A percentile compares a stretch with the other conserved stretches of the same genome.
Conservation (phyloP, 257 asterid genomes). For the Salvia miltiorrhiza region DNA sequence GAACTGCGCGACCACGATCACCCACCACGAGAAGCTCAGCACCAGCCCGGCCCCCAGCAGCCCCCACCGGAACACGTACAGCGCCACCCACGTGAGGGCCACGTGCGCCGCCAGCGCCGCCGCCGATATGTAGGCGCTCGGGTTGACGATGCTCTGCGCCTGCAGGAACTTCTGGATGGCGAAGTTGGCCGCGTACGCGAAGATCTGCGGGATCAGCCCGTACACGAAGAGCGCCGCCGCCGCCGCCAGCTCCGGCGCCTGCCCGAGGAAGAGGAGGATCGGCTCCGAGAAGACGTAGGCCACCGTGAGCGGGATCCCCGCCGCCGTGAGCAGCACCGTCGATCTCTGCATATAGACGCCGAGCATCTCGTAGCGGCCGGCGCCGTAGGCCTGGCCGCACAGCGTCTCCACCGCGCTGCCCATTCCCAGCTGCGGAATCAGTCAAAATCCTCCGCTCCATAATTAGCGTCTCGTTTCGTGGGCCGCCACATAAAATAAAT, state of each 20-base stretch:
- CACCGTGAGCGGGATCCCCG: constrained; percentile 35
- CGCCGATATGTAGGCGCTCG: constrained; percentile 56
- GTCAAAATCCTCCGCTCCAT: not conserved
- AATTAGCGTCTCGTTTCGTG: not conserved
- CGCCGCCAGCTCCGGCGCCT: constrained; percentile 37
- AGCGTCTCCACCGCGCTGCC: constrained; percentile 81
- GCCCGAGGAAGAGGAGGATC: constrained; percentile 46
- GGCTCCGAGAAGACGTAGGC: constrained; percentile 43
- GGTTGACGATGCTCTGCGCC: constrained; percentile 60
- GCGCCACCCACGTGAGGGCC: constrained; percentile 40
- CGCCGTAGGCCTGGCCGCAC: constrained; percentile 72
- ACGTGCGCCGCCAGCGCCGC: constrained; percentile 40
- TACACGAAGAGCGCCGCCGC: constrained; percentile 49
- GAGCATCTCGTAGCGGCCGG: constrained; percentile 43
- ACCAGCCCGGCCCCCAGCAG: constrained; percentile 52
- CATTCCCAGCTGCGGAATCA: constrained; percentile 48
- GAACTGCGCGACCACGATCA: constrained; percentile 50
- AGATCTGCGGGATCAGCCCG: constrained; percentile 61
- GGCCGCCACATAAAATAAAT: not conserved
- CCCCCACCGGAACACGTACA: constrained; percentile 49
- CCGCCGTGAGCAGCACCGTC: constrained; percentile 38
- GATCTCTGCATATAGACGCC: constrained; percentile 78
- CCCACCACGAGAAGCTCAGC: constrained; percentile 66
- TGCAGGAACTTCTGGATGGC: constrained; percentile 63
- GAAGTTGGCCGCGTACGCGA: constrained; percentile 58